phyloP scores from a whole-genome alignment of 2,329 filamentous ascomycete genomes.

The Scopulariopsis brevicaulis region DNA sequence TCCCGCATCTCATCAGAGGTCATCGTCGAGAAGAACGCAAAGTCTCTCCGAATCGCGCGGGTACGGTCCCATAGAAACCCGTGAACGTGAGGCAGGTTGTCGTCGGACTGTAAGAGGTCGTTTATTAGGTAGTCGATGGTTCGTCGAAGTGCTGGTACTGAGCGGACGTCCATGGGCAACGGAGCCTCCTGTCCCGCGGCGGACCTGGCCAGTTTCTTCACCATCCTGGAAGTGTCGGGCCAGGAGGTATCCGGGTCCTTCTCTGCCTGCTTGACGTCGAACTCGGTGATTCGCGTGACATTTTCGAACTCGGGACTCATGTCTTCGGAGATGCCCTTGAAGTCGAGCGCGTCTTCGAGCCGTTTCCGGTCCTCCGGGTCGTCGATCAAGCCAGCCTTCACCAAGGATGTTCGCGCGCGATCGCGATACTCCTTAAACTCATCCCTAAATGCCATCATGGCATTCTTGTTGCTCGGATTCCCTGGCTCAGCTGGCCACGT shows the following conservation, averaged over 20 bases:
- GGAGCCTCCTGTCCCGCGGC: conserved; percentile 58
- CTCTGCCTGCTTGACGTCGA: conserved; percentile 45
- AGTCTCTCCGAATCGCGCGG: conserved; percentile 55
- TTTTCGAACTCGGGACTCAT: conserved; percentile 61
- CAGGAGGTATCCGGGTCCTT: conserved; percentile 32
- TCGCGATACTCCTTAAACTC: conserved; percentile 45
- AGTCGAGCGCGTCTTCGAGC: conserved; percentile 52
- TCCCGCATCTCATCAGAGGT: conserved; percentile 42
- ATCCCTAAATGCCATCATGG: conserved; percentile 43
- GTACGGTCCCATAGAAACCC: conserved; percentile 60
- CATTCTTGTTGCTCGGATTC: conserved; percentile 34
- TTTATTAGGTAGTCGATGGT: conserved; percentile 55
- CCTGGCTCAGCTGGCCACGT: conserved; percentile 44
- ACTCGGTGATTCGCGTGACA: conserved; percentile 49
- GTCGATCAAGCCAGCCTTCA: conserved; percentile 49
- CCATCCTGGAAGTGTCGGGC: conserved; percentile 42
- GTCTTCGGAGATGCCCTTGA: conserved; percentile 57
- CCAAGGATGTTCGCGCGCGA: conserved; percentile 43
- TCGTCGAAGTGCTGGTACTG: conserved; percentile 42
- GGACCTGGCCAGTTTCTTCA: conserved; percentile 57
- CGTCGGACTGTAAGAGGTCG: conserved; percentile 42
- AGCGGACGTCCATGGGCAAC: conserved; percentile 56
- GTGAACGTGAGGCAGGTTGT: conserved; percentile 42
- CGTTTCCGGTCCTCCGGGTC: conserved; percentile 52
- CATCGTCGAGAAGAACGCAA: conserved; percentile 55